Base-by-base conservation (phyloP, 768 basidiomycete genomes). In the Mycena epipterygia region DNA sequence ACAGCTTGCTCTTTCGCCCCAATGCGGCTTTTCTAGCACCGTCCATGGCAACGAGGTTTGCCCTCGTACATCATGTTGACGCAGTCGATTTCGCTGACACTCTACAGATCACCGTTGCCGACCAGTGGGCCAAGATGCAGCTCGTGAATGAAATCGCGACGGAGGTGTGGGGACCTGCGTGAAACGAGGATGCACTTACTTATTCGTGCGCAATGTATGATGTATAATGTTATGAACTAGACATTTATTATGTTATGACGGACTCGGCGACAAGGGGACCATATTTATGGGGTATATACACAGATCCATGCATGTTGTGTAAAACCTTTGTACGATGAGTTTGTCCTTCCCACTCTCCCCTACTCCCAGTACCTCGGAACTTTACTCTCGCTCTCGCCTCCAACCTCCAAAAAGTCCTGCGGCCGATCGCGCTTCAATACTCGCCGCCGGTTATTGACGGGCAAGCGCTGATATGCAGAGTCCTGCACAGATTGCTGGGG, bases 391-490 rank as follows among this genome's bases (percentile, higher is more conserved):
- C 81, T 83, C 67, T 91, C 90, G 17, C 85, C 88, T 3, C 89
- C 89, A 14, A 94, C 86, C 75, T 95, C 94, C 76, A 94, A 79
- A 76, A 95, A 95, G 80, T 96, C 95, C 5, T 92, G 91, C 2
- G 94, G 94, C 52, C 94, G 84, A 33, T 95, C 95, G 12, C 94
- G 87, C 81, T 96, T 95, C 73, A 93, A 76, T 73, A 90, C 90
- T 76, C 93, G 84, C 61, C 94, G 87, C 67, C 94, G 86, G 75
- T 93, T 94, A 76, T 95, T 95, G 62, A 96, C 81, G 33, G 94
- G 94, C 56, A 95, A 77, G 39, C 95, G 86, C 78, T 96, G 95
- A 78, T 96, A 95, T n/a, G 94, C 92, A 8, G 94, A 95, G 71
- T 95, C 94, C 76, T 90, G 89, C 58, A 87, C 86, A 33, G 88